Conservation (phyloP, 2,329 filamentous ascomycete genomes). For the Trichocomaceae sp. region DNA sequence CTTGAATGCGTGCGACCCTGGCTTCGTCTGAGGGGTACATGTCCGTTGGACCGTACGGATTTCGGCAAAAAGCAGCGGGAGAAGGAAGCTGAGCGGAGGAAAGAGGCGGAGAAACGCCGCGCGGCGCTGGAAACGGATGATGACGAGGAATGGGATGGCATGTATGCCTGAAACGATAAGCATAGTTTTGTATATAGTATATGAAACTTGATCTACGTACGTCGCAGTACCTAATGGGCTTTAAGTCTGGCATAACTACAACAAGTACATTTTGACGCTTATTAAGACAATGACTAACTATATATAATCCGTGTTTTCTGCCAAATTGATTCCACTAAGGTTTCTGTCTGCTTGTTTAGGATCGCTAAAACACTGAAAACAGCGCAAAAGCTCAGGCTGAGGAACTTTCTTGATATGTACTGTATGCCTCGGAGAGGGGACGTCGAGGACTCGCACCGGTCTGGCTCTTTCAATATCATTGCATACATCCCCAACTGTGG, state of each 20-base stretch:
- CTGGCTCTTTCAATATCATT: too few species aligned
- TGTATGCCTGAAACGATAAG: constrained; percentile 34
- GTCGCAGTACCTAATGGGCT: background rate
- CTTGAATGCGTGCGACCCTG: constrained; percentile 60
- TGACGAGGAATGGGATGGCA: constrained; percentile 44
- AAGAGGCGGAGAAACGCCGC: constrained; percentile 40
- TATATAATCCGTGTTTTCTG: too few species aligned
- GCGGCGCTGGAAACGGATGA: constrained; percentile 27
- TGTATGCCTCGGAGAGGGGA: too few species aligned
- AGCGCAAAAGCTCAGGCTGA: too few species aligned
- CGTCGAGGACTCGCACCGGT: too few species aligned
- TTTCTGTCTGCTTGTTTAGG: too few species aligned
- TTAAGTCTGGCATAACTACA: background rate
- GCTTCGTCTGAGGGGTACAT: constrained; percentile 58
- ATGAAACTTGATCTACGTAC: background rate
- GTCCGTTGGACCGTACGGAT: constrained; percentile 55
- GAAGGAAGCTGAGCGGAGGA: constrained; percentile 48
- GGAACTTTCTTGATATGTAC: too few species aligned
- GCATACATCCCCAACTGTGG: too few species aligned
- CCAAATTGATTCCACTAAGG: too few species aligned
- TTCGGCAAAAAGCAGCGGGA: constrained; percentile 51
- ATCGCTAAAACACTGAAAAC: too few species aligned
- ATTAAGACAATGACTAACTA: too few species aligned
- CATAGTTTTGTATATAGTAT: background rate
- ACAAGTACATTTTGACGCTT: background rate